Percentiles rank a stretch among this genome's conserved stretches.
phyloP scores from a whole-genome alignment of 441 rosid species.

The Adansonia madagascariensis region DNA sequence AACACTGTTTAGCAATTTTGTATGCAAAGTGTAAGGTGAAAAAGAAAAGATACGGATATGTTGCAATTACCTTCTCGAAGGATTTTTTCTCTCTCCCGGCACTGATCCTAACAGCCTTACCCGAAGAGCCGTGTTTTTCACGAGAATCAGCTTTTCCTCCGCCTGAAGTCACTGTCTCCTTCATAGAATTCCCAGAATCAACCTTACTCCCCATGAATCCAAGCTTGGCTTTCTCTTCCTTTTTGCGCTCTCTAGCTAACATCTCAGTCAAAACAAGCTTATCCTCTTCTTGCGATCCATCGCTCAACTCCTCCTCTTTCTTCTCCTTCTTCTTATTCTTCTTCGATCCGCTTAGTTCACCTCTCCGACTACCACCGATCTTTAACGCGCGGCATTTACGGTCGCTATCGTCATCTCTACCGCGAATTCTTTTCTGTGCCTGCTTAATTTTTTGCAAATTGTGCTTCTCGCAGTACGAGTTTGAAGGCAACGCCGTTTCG shows the following conservation, averaged over 20 bases:
- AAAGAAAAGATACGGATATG: background rate
- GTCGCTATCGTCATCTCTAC: background rate
- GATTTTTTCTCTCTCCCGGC: background rate
- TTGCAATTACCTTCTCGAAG: constrained; percentile 18
- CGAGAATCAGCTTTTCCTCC: background rate
- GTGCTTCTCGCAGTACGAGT: constrained; percentile 12
- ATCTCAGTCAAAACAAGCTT: constrained; percentile 15
- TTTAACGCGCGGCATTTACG: background rate
- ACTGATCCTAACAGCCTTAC: background rate
- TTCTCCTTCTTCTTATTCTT: background rate
- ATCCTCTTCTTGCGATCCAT: constrained; percentile 27
- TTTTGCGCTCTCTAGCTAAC: constrained; percentile 20
- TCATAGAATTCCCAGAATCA: constrained; percentile 14
- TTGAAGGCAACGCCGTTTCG: constrained; percentile 18
- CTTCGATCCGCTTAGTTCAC: constrained; percentile 6
- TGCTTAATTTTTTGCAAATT: background rate
- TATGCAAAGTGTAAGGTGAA: background rate
- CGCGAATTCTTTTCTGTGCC: background rate
- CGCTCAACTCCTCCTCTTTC: constrained; percentile 5
- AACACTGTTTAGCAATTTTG: background rate
- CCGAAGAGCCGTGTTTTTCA: background rate
- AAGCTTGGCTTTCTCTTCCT: background rate
- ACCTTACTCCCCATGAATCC: background rate
- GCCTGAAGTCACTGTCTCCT: background rate
- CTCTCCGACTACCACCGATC: background rate